Conservation (phyloP, 2,329 filamentous ascomycete genomes). For the Diaporthe batatas region DNA sequence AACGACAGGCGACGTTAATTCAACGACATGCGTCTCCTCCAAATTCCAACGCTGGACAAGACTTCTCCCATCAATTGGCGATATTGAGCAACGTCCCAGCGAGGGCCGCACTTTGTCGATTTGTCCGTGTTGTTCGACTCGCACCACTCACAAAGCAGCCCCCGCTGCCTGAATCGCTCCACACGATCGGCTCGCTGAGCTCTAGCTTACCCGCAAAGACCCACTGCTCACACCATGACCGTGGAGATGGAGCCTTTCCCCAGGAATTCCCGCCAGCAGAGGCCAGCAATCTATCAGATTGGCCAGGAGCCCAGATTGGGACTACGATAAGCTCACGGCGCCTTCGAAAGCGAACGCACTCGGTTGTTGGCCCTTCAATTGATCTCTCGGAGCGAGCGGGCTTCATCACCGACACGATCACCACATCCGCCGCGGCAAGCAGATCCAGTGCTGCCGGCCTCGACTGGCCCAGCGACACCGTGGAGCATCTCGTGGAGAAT, state of each 20-base stretch:
- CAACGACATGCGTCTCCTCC: constrained; percentile 39
- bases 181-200: constrained; percentile 22
- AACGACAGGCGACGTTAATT: constrained; percentile 33
- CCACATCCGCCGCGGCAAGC: background rate
- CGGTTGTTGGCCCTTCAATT: background rate
- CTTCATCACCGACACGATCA: background rate
- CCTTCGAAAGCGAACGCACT: background rate
- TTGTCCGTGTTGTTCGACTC: constrained; percentile 15
- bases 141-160: constrained; percentile 19
- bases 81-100: background rate
- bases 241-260: constrained; percentile 42
- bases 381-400: background rate
- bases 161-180: constrained; percentile 34
- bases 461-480: background rate
- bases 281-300: constrained; percentile 35
- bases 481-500: constrained; percentile 4
- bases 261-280: constrained; percentile 40
- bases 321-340: constrained; percentile 23
- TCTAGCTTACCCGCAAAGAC: constrained; percentile 34
- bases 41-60: background rate
- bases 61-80: constrained; percentile 3
- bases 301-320: constrained; percentile 14
- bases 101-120: background rate
- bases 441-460: background rate
- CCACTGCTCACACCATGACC: constrained; percentile 37